Conservation (phyloP, 768 basidiomycete genomes). For the Tylopilus subfusipes region DNA sequence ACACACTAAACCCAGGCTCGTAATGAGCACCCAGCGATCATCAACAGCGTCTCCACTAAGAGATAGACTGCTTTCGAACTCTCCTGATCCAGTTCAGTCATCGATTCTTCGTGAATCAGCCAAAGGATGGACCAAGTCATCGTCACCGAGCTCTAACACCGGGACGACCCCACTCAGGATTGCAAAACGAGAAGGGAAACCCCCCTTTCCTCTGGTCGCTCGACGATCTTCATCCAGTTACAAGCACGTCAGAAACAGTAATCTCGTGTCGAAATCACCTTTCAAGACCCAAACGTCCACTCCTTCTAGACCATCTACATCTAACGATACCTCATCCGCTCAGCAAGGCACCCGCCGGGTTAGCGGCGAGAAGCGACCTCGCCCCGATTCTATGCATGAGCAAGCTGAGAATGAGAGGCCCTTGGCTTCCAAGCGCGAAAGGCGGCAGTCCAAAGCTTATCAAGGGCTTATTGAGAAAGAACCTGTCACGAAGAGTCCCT, state of each 20-base stretch:
- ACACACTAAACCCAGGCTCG: neutral
- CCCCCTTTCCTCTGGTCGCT: conserved; percentile 50
- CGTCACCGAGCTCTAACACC: conserved; percentile 26
- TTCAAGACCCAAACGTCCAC: conserved; percentile 67
- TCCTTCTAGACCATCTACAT: conserved; percentile 32
- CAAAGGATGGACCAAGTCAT: conserved; percentile 57
- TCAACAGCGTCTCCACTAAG: conserved; percentile 45
- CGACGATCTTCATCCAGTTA: conserved; percentile 77
- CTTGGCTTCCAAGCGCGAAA: conserved; percentile 64
- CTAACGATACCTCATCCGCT: conserved; percentile 5
- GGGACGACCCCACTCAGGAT: conserved; percentile 68
- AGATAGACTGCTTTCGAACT: conserved; percentile 59
- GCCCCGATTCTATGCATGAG: conserved; percentile 67
- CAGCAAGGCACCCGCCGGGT: conserved; percentile 42
- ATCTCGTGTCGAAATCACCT: conserved; percentile 82
- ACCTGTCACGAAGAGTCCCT: conserved; percentile 81
- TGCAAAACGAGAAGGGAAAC: conserved; percentile 57
- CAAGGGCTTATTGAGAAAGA: conserved; percentile 72
- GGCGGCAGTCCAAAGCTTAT: conserved; percentile 71
- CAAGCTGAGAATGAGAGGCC: conserved; percentile 72
- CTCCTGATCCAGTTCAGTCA: conserved; percentile 61
- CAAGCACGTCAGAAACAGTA: conserved; percentile 70
- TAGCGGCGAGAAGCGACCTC: conserved; percentile 76
- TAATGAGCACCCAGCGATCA: conserved; percentile 28
- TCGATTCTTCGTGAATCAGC: conserved; percentile 62